phyloP scores from a whole-genome alignment of 1,284 basidiomycete species.

The Coniophora puteana region DNA sequence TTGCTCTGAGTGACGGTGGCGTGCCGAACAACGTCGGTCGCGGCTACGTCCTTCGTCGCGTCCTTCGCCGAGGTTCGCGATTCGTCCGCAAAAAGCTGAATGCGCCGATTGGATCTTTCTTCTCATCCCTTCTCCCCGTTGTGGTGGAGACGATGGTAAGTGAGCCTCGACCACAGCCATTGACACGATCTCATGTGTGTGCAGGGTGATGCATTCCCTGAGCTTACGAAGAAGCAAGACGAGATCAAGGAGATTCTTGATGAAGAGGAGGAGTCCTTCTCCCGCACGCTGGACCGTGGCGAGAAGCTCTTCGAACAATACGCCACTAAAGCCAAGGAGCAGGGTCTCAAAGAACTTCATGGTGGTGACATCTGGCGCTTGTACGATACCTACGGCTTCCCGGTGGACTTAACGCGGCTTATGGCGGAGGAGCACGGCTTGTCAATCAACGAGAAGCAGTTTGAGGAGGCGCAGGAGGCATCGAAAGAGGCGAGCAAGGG shows the following conservation, averaged over 20 bases:
- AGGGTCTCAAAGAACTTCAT: slow-evolving; percentile 66
- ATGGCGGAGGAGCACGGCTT: slow-evolving; percentile 97
- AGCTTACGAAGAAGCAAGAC: slow-evolving; percentile 79
- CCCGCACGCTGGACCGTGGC: slow-evolving; percentile 93
- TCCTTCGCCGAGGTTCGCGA: slow-evolving; percentile 88
- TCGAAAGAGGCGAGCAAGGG: slow-evolving; percentile 93
- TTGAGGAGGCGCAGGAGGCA: slow-evolving; percentile 84
- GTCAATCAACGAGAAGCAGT: slow-evolving; percentile 84
- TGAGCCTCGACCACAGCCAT: background rate
- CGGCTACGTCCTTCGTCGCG: slow-evolving; percentile 93
- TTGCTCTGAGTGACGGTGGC: slow-evolving; percentile 95
- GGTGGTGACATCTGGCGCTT: slow-evolving; percentile 96
- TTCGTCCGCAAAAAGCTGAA: slow-evolving; percentile 96
- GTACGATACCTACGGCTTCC: slow-evolving; percentile 99
- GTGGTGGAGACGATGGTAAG: slow-evolving; percentile 86
- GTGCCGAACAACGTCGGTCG: slow-evolving; percentile 95
- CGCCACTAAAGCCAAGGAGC: slow-evolving; percentile 66
- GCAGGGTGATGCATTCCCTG: slow-evolving; percentile 89
- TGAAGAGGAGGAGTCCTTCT: slow-evolving; percentile 97
- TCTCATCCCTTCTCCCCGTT: slow-evolving; percentile 88
- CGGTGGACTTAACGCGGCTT: slow-evolving; percentile 92
- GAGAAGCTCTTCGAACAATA: slow-evolving; percentile 97
- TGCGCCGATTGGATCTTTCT: slow-evolving; percentile 93
- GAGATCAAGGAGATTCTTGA: slow-evolving; percentile 96
- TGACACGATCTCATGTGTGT: slow-evolving; percentile 10